Base-by-base conservation (phyloP, 1,284 basidiomycete genomes). In the Erythrobasidium hasegawianum region DNA sequence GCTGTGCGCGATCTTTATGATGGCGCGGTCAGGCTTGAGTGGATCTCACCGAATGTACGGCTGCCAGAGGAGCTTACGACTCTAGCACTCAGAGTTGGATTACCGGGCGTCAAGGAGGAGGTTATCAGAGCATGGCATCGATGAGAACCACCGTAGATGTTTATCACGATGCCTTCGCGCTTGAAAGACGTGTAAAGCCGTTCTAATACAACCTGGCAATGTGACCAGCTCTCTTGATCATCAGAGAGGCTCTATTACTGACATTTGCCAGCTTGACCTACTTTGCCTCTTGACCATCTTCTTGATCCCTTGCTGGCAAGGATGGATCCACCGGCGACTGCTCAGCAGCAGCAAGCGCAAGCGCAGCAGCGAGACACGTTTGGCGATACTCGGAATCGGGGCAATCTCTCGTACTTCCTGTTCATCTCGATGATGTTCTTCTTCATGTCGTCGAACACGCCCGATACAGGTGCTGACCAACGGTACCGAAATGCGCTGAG, bases 401-500 rank as follows among this genome's bases (percentile, higher is more conserved):
- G 52, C 18, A 64, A 64, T 33, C 39, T 65, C 4, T 64, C 69
- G 18, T 72, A 71, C 68, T 70, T 73, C 47, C 69, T 74, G 29
- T 70, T 74, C 64, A 40, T 72, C n/a, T 64, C 68, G 13, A 53
- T 72, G 49, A 55, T 74, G 53, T 69, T 74, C 67, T 74, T 69
- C 56, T 57, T 73, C 47, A 64, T 73, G 58, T 49, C 22, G 20
- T 57, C 57, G 39, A 65, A 62, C 24, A 47, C 52, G 16, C 43
- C 45, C 13, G 60, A 64, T 18, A 50, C 55, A 16, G 26, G 50
- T 8, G 52, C 59, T 2, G 55, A 62, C 16, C 29, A 39, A 27
- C 38, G 49, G n/a, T 67, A 62, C 50, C 39, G 57, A 11, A 29
- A 24, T 11, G 53, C 61, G 5, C 41, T 65, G 20, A 40, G 27